Conservation (phyloP, 176 grass and related monocot species). For the Pharus latifolius region DNA sequence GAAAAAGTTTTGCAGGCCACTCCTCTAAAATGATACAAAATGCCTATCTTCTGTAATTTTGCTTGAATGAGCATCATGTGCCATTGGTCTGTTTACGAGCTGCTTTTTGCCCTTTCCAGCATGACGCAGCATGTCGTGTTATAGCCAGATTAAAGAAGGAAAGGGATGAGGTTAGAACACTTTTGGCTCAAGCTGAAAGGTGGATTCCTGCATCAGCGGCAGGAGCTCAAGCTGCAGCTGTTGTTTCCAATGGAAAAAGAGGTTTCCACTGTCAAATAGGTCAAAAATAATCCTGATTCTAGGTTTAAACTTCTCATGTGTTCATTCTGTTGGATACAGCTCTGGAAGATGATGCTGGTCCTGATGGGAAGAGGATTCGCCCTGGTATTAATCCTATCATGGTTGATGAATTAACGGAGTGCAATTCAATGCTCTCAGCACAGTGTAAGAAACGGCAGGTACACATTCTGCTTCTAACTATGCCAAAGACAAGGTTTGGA, state of each 20-base stretch:
- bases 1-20: too few relatives aligned
- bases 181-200: conserved; percentile 83
- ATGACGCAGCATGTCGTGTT: conserved; percentile 97
- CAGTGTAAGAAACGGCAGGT: conserved; percentile 99
- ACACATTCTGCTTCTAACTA: not conserved
- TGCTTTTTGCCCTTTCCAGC: conserved; percentile 37
- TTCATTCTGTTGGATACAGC: conserved; percentile 33
- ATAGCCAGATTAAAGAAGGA: conserved; percentile 99
- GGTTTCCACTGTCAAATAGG: conserved; percentile 33
- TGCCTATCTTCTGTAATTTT: too few relatives aligned
- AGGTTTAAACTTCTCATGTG: conserved; percentile 3
- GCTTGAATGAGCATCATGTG: too few relatives aligned
- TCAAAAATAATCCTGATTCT: not conserved
- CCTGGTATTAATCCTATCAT: conserved; percentile 81
- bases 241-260: conserved; percentile 80
- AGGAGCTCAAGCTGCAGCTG: conserved; percentile 32
- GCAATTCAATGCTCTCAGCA: conserved; percentile 82
- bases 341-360: conserved; percentile 72
- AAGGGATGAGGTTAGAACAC: conserved; percentile 88
- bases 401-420: conserved; percentile 87
- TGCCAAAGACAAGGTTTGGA: not conserved
- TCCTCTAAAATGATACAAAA: too few relatives aligned
- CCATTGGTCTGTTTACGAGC: not conserved
- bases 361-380: conserved; percentile 83
- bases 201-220: conserved; percentile 48